A percentile compares a stretch with the other conserved stretches of the same genome.
phyloP scores from a whole-genome alignment of 139 green algal genomes.

The Auxenochlorella pyrenoidosa region DNA sequence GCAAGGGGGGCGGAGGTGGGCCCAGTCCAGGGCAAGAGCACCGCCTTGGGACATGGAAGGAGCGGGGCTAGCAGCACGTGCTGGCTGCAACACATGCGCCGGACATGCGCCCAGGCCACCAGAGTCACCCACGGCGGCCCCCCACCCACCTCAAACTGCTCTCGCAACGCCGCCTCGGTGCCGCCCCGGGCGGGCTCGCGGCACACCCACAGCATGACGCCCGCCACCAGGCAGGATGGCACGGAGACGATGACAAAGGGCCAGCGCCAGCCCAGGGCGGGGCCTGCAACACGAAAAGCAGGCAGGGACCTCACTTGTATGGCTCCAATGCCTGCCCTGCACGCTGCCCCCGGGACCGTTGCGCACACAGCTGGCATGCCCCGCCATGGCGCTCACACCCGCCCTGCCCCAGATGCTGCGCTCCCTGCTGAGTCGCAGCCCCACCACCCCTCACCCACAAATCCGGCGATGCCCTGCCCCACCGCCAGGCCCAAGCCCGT shows the following conservation, averaged over 20 bases:
- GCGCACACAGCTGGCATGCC: too few species aligned
- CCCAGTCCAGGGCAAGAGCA: not conserved
- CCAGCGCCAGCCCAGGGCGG: slow-evolving; percentile 78
- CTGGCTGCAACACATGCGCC: not conserved
- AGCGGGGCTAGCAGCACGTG: not conserved
- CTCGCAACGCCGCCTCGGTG: slow-evolving; percentile 60
- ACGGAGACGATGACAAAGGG: slow-evolving; percentile 85
- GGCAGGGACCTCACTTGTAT: too few species aligned
- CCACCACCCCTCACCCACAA: slow-evolving; percentile 50
- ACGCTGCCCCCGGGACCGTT: too few species aligned
- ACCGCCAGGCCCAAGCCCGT: slow-evolving; percentile 70
- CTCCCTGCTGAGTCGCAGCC: not conserved
- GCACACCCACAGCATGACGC: slow-evolving; percentile 66
- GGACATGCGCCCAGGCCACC: too few species aligned
- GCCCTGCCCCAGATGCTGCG: too few species aligned
- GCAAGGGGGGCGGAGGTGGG: not conserved
- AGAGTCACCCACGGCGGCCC: too few species aligned
- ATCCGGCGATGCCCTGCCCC: slow-evolving; percentile 76
- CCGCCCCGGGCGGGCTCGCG: slow-evolving; percentile 70
- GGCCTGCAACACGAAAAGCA: slow-evolving; percentile 39
- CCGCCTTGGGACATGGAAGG: not conserved
- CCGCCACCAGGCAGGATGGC: slow-evolving; percentile 47
- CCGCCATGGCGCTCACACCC: too few species aligned
- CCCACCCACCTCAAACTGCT: slow-evolving; percentile 5
- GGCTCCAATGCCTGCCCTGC: too few species aligned